These are phyloP conservation scores for Tylopilus orsonianus DNA, from an alignment of 1,284 basidiomycete genomes.

Conservation along the genomic window DNA sequence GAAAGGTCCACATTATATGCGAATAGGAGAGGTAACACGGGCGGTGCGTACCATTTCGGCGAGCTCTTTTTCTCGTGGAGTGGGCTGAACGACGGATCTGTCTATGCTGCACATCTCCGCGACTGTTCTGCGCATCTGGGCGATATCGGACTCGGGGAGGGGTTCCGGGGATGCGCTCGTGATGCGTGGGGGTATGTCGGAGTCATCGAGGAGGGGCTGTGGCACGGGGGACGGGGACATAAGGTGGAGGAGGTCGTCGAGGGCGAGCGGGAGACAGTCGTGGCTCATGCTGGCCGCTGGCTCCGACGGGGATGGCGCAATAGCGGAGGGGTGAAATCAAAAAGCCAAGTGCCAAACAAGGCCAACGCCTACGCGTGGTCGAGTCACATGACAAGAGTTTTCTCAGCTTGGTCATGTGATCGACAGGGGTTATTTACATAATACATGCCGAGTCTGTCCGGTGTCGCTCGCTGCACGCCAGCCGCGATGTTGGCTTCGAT, in stretches of 20 bases:
- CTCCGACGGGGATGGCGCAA: conserved; percentile 10
- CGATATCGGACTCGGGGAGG: conserved; percentile 26
- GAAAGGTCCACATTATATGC: conserved; percentile 7
- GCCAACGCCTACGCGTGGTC: conserved; percentile 33
- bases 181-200: conserved; percentile 15
- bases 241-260: conserved; percentile 43
- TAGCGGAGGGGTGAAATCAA: conserved; percentile 30
- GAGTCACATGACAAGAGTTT: conserved; percentile 30
- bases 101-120: not conserved
- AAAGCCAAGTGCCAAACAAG: conserved; percentile 35
- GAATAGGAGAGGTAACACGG: conserved; percentile 9
- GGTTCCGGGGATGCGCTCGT: conserved; percentile 24
- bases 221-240: conserved; percentile 42
- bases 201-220: conserved; percentile 21
- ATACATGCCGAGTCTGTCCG: too few species aligned
- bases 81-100: conserved; percentile 13
- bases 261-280: conserved; percentile 37
- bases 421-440: not conserved
- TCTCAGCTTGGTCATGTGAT: conserved; percentile 27
- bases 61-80: conserved; percentile 50
- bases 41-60: conserved; percentile 51
- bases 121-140: conserved; percentile 24
- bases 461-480: not conserved
- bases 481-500: conserved; percentile 11
- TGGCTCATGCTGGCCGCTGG: conserved; percentile 24